Percentiles rank a stretch among this genome's conserved stretches.
phyloP scores from a whole-genome alignment of 2,329 filamentous ascomycete genomes.

The Pyrenochaeta sp. region DNA sequence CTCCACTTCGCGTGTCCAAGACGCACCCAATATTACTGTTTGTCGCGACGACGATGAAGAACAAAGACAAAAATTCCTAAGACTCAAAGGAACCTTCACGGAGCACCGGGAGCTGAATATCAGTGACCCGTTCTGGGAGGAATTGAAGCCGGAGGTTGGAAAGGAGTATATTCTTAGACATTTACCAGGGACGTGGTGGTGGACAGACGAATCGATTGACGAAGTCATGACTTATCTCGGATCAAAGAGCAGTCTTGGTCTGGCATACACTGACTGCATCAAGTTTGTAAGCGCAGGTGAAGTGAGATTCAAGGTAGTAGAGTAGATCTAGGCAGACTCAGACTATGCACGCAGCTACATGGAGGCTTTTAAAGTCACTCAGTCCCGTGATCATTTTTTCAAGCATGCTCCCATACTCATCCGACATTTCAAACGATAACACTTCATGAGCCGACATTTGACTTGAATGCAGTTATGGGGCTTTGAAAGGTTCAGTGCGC shows the following conservation, averaged over 20 bases:
- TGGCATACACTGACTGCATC: not conserved
- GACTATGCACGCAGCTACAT: no score
- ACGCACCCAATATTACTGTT: not conserved
- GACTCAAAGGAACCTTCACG: slow-evolving; percentile 1
- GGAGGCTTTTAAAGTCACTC: no score
- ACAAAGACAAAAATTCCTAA: slow-evolving; percentile 4
- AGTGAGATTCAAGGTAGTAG: not conserved
- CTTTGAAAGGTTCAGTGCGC: no score
- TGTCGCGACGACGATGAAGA: not conserved
- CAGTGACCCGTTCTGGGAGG: not conserved
- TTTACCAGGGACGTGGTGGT: slow-evolving; percentile 9
- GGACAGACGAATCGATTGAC: slow-evolving; percentile 8
- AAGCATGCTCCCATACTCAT: no score
- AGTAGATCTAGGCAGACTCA: not conserved
- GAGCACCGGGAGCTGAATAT: slow-evolving; percentile 1
- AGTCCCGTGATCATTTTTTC: no score
- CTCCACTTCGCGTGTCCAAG: slow-evolving; percentile 2
- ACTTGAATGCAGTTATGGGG: no score
- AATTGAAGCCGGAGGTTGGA: slow-evolving; percentile 4
- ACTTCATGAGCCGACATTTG: no score
- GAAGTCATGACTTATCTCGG: slow-evolving; percentile 6
- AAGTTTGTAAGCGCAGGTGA: not conserved
- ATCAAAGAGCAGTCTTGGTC: not conserved
- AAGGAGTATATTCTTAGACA: slow-evolving; percentile 11
- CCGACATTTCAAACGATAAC: no score